A percentile compares a stretch with the other conserved stretches of the same genome.
Conservation (phyloP, 2,329 filamentous ascomycete genomes). For the Xylariomycetidae sp. region DNA sequence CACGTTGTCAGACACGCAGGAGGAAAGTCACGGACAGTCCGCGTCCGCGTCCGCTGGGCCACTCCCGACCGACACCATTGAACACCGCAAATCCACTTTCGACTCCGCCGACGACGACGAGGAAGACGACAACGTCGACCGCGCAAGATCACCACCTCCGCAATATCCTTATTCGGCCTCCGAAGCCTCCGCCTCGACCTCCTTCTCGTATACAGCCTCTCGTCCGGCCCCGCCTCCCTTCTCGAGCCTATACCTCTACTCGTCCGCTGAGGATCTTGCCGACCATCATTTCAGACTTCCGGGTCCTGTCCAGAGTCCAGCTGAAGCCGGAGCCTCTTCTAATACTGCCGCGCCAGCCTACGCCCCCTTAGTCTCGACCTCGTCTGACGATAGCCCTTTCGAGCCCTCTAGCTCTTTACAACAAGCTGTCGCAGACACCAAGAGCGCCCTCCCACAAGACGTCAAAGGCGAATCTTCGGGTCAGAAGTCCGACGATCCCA, state of each 20-base stretch:
- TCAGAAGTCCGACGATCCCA: slow-evolving; percentile 66
- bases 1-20: slow-evolving; percentile 46
- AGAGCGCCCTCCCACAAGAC: slow-evolving; percentile 77
- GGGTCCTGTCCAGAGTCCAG: no score
- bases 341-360: slow-evolving; percentile 52
- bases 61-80: slow-evolving; percentile 19
- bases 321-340: slow-evolving; percentile 28
- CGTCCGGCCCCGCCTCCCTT: slow-evolving; percentile 52
- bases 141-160: slow-evolving; percentile 51
- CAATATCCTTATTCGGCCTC: slow-evolving; percentile 57
- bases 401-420: slow-evolving; percentile 35
- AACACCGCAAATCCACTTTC: slow-evolving; percentile 20
- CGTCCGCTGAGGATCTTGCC: slow-evolving; percentile 21
- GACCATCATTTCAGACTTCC: slow-evolving; percentile 26
- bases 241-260: slow-evolving; percentile 51
- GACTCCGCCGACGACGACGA: slow-evolving; percentile 30
- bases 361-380: slow-evolving; percentile 37
- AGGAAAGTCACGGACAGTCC: slow-evolving; percentile 40
- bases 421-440: slow-evolving; percentile 66
- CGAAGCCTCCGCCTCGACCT: slow-evolving; percentile 46
- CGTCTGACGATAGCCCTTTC: slow-evolving; percentile 30
- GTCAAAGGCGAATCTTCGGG: slow-evolving; percentile 70
- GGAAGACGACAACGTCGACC: slow-evolving; percentile 27
- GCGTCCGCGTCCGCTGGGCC: slow-evolving; percentile 38
- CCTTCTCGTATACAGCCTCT: slow-evolving; percentile 26